Percentiles rank a stretch among this genome's conserved stretches.
Evolutionary conservation across 2,329 filamentous ascomycete species (phyloP).

Genomic region (Diaporthe sp.): DNA sequence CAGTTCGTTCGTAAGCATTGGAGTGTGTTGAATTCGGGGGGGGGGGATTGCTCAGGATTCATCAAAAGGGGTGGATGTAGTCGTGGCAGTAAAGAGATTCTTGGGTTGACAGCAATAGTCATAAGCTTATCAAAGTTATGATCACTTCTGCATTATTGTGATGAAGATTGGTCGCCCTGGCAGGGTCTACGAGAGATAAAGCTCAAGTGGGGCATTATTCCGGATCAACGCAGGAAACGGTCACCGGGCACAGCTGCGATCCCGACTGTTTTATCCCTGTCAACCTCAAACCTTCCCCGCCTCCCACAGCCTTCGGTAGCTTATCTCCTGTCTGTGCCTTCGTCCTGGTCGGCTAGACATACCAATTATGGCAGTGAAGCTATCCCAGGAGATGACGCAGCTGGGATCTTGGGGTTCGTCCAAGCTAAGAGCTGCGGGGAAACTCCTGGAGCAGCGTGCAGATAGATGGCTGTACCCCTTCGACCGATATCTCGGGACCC

Average conservation of each 20-base stretch:
- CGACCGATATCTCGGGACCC: slow-evolving; percentile 1
- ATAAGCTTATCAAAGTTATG: background rate
- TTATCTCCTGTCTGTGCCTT: background rate
- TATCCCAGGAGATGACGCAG: slow-evolving; percentile 5
- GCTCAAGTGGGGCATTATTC: slow-evolving; percentile 3
- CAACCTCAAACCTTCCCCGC: background rate
- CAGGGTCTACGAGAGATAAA: slow-evolving; percentile 1
- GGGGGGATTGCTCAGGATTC: too few relatives aligned
- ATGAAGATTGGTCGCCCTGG: background rate
- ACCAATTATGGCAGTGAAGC: slow-evolving; percentile 2
- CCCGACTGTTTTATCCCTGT: background rate
- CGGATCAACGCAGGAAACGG: background rate
- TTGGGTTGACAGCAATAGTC: background rate
- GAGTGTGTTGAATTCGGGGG: too few relatives aligned
- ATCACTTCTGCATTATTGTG: background rate
- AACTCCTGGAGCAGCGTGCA: background rate
- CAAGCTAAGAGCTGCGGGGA: slow-evolving; percentile 6
- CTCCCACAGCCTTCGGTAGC: background rate
- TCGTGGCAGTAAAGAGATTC: background rate
- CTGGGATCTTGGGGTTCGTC: background rate
- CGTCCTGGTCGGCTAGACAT: background rate
- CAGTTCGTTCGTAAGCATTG: too few relatives aligned
- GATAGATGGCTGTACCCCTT: background rate
- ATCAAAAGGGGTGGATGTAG: too few relatives aligned
- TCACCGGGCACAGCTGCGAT: background rate